These are phyloP conservation scores for Hanseniaspora gamundiae DNA, from an alignment of 1,139 yeast genomes.

Conservation along the genomic window DNA sequence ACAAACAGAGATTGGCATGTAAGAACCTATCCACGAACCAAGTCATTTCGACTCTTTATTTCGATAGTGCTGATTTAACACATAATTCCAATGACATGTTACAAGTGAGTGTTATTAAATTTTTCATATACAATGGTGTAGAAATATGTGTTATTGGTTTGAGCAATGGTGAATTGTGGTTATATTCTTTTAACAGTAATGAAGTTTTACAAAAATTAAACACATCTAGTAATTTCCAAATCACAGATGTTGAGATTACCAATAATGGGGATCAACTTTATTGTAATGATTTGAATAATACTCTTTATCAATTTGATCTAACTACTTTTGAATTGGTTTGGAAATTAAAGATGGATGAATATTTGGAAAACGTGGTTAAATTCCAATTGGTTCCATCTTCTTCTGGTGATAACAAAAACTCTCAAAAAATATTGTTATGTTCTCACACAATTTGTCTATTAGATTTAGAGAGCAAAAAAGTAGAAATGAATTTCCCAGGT, in stretches of 20 bases:
- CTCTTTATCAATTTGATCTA: slow-evolving; percentile 53
- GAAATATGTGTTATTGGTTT: slow-evolving; percentile 41
- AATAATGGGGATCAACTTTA: slow-evolving; percentile 35
- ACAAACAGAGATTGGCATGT: slow-evolving; percentile 60
- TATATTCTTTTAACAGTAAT: slow-evolving; percentile 59
- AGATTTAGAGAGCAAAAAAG: slow-evolving; percentile 28
- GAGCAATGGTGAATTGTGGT: slow-evolving; percentile 48
- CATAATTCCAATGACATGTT: background rate
- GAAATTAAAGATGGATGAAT: slow-evolving; percentile 32
- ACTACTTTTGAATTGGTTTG: slow-evolving; percentile 30
- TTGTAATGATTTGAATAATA: slow-evolving; percentile 54
- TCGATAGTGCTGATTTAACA: slow-evolving; percentile 38
- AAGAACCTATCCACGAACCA: slow-evolving; percentile 37
- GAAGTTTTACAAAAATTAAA: slow-evolving; percentile 40
- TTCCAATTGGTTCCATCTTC: slow-evolving; percentile 5
- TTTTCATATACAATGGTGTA: slow-evolving; percentile 34
- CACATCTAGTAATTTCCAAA: slow-evolving; percentile 39
- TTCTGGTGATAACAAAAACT: slow-evolving; percentile 13
- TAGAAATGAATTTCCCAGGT: slow-evolving; percentile 49
- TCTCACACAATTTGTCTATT: slow-evolving; percentile 50
- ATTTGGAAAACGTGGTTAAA: slow-evolving; percentile 7
- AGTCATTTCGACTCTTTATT: slow-evolving; percentile 31
- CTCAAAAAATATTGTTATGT: slow-evolving; percentile 36
- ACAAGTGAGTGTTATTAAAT: slow-evolving; percentile 39
- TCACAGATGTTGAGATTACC: slow-evolving; percentile 39